Evolutionary conservation across 176 grass and related monocot genomes (phyloP).

Genomic region (Miscanthus lutarioriparius): DNA sequence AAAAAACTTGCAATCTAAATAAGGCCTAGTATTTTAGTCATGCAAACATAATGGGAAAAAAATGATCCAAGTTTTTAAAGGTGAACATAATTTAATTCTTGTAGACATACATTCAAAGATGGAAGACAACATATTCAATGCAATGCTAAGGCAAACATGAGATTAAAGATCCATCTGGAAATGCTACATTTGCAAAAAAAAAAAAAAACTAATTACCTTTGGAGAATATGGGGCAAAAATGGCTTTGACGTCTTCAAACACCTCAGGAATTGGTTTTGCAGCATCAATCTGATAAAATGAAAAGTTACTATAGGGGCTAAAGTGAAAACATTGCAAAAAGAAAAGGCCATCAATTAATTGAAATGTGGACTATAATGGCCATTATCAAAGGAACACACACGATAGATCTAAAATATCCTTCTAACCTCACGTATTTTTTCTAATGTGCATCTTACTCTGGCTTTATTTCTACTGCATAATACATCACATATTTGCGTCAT

Average conservation of each 20-base stretch:
- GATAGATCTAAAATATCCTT: not conserved
- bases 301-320: conserved; percentile 17
- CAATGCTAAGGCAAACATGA: not conserved
- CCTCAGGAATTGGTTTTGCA: conserved; percentile 79
- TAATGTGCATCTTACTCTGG: not conserved
- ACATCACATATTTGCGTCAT: not conserved
- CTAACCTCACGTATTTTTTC: not conserved
- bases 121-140: not conserved
- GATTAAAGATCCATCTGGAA: not conserved
- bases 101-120: not conserved
- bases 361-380: not conserved
- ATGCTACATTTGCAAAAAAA: conserved; percentile 25
- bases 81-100: not conserved
- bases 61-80: not conserved
- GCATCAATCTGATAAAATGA: conserved; percentile 62
- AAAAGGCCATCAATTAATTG: not conserved
- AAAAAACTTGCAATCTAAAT: no score
- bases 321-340: conserved; percentile 18
- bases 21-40: not conserved
- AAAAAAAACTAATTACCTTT: conserved; percentile 53
- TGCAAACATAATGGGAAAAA: not conserved
- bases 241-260: conserved; percentile 75
- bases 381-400: not conserved
- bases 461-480: not conserved
- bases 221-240: conserved; percentile 64